Evolutionary conservation across 1,284 basidiomycete genomes (phyloP).

Genomic region (Ganoderma sp.): DNA sequence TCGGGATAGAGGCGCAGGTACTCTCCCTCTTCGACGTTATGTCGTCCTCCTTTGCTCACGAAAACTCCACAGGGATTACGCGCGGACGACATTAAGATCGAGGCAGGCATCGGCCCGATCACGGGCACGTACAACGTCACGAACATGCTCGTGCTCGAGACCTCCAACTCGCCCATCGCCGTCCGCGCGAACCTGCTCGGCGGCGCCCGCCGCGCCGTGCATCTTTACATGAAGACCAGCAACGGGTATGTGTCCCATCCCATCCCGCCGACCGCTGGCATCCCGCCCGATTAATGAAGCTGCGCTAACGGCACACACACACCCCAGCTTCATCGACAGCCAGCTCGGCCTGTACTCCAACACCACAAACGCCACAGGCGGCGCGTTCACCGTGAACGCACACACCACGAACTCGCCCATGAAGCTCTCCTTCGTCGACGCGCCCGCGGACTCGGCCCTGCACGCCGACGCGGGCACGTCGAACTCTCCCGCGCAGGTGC

Average conservation of each 20-base stretch:
- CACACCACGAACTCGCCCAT: conserved; percentile 38
- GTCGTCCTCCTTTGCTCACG: neutral
- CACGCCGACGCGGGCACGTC: conserved; percentile 41
- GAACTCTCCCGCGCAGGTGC: conserved; percentile 40
- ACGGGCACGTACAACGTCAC: conserved; percentile 49
- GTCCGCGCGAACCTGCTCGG: conserved; percentile 8
- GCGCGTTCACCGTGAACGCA: conserved; percentile 41
- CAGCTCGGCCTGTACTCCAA: conserved; percentile 24
- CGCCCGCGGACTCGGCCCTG: conserved; percentile 50
- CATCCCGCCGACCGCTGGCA: no score
- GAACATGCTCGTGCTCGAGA: conserved; percentile 44
- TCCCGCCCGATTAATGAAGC: no score
- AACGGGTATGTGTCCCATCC: conserved; percentile 13
- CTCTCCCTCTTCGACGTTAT: neutral
- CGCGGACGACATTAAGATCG: conserved; percentile 8
- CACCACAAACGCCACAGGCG: conserved; percentile 37
- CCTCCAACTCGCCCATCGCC: conserved; percentile 42
- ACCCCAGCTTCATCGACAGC: conserved; percentile 14
- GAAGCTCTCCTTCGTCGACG: conserved; percentile 40
- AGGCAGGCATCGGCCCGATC: conserved; percentile 46
- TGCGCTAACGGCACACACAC: no score
- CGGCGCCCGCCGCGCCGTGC: neutral
- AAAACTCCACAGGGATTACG: conserved; percentile 18
- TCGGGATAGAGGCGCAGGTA: conserved; percentile 28
- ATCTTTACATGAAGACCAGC: conserved; percentile 4